These are phyloP conservation scores for Aspergillus sp. DNA, from an alignment of 2,329 filamentous ascomycete species.

Conservation along the genomic window DNA sequence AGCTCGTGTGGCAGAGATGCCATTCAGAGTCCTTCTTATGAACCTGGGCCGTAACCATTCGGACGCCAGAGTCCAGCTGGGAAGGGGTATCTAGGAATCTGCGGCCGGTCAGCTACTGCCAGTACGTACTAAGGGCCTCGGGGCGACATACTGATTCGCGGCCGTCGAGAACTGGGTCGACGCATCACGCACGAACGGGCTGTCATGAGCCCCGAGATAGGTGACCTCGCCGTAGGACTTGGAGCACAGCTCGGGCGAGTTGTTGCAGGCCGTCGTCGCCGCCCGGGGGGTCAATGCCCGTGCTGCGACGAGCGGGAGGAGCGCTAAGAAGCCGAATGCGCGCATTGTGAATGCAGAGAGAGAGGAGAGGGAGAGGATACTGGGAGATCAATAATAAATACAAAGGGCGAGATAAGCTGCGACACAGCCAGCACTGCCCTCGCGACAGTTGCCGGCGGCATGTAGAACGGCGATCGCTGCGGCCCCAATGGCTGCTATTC, in stretches of 20 bases:
- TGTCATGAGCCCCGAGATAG: conserved; percentile 68
- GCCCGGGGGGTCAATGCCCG: conserved; percentile 21
- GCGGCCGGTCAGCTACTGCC: conserved; percentile 5
- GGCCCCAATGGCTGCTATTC: no score
- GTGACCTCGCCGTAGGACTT: conserved; percentile 67
- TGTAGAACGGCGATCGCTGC: no score
- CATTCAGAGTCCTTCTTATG: conserved; percentile 53
- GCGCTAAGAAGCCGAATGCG: conserved; percentile 17
- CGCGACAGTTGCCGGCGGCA: no score
- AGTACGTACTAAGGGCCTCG: neutral
- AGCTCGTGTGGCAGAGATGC: conserved; percentile 62
- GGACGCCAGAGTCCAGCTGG: conserved; percentile 61
- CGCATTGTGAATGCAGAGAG: no score
- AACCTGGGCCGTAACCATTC: conserved; percentile 62
- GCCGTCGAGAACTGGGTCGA: conserved; percentile 53
- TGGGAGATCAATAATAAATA: no score
- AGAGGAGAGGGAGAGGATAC: neutral
- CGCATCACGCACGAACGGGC: conserved; percentile 58
- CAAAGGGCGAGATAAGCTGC: no score
- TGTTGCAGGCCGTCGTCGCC: conserved; percentile 68
- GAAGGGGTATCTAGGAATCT: conserved; percentile 56
- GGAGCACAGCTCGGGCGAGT: conserved; percentile 64
- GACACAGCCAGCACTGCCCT: no score
- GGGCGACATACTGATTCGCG: conserved; percentile 56
- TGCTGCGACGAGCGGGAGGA: conserved; percentile 21